Conservation (phyloP, 345 rosid species). For the Rhodomyrtus tomentosa region DNA sequence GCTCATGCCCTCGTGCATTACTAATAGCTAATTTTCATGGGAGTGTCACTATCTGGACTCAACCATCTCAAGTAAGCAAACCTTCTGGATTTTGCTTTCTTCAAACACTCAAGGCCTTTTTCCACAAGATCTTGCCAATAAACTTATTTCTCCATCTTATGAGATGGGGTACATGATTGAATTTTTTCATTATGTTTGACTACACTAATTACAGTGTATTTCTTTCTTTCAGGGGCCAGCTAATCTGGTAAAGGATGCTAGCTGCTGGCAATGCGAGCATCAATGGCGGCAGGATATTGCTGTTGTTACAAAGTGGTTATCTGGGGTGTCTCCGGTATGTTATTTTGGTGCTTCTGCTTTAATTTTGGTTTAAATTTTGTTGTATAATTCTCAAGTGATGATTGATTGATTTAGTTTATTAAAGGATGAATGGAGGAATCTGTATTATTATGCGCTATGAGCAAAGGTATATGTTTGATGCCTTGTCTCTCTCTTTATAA, state of each 20-base stretch:
- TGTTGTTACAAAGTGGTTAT: constrained; percentile 91
- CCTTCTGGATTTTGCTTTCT: background rate
- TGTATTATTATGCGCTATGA: background rate
- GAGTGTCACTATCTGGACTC: constrained; percentile 94
- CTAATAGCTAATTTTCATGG: constrained; percentile 95
- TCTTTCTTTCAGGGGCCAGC: constrained; percentile 58
- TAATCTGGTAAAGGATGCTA: constrained; percentile 78
- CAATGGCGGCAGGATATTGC: constrained; percentile 99
- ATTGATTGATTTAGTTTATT: background rate
- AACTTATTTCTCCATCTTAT: background rate
- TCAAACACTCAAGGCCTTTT: background rate
- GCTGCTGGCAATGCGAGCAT: constrained; percentile 94
- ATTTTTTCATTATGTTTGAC: background rate
- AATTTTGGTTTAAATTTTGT: background rate
- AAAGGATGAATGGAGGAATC: background rate
- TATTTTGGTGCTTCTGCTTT: background rate
- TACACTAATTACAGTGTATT: background rate
- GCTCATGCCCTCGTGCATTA: constrained; percentile 89
- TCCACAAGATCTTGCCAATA: background rate
- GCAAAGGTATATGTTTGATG: background rate
- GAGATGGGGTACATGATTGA: background rate
- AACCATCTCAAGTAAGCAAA: constrained; percentile 70
- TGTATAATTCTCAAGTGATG: background rate
- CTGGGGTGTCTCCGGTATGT: constrained; percentile 86
- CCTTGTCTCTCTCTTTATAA: background rate